Evolutionary conservation across 1,284 basidiomycete genomes (phyloP).

Genomic region (Wolfiporia cocos): DNA sequence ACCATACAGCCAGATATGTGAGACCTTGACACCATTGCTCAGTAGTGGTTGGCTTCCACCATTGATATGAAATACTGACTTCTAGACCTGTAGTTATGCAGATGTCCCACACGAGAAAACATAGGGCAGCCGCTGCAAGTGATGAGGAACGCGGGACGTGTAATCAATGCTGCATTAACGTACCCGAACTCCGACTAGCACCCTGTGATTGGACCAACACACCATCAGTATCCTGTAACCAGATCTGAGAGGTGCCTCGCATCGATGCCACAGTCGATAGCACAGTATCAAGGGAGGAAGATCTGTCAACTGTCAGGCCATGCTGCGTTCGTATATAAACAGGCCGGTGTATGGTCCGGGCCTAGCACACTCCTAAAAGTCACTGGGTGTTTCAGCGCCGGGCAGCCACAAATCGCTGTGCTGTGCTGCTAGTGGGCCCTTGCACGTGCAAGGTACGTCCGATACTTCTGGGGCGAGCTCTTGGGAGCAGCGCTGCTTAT

Average conservation of each 20-base stretch:
- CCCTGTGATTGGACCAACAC: conserved; percentile 12
- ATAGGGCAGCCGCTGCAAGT: conserved; percentile 10
- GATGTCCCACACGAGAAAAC: conserved; percentile 32
- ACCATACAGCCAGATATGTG: conserved; percentile 13
- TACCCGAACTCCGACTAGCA: conserved; percentile 7
- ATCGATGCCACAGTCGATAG: background rate
- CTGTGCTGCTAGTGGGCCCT: no score
- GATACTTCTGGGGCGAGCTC: no score
- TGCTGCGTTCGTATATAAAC: background rate
- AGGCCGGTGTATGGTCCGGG: background rate
- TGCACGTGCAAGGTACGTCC: no score
- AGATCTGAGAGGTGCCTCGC: background rate
- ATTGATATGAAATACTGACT: no score
- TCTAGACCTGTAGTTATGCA: conserved; percentile 33
- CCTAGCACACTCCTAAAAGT: no score
- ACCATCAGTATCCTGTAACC: background rate
- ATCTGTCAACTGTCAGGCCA: no score
- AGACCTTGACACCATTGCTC: no score
- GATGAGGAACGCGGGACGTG: background rate
- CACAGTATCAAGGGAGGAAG: background rate
- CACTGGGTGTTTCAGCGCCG: no score
- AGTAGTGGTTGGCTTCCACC: no score
- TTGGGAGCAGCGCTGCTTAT: no score
- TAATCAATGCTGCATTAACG: background rate
- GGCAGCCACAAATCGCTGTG: no score